Evolutionary conservation across 2,329 filamentous ascomycete genomes (phyloP).

Genomic region (Basipetospora chlamydospora): DNA sequence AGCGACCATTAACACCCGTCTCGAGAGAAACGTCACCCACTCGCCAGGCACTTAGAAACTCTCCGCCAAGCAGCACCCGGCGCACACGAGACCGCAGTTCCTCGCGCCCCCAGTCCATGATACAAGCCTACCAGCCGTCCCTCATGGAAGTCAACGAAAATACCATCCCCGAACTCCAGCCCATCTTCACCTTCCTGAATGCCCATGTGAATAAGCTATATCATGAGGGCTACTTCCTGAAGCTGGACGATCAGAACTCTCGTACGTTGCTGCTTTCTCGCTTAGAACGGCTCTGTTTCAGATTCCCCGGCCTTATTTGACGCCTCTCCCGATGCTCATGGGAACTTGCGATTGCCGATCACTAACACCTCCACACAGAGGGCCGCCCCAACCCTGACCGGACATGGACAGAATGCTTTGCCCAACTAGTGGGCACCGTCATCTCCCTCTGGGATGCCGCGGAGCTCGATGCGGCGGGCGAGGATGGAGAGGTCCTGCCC

Average conservation of each 20-base stretch:
- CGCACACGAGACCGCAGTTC: constrained; percentile 29
- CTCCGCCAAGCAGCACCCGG: constrained; percentile 16
- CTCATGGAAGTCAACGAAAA: constrained; percentile 75
- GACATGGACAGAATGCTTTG: constrained; percentile 93
- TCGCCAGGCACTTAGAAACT: neutral
- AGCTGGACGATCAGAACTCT: constrained; percentile 85
- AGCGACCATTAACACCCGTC: neutral
- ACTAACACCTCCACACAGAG: constrained; percentile 35
- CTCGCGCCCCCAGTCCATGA: constrained; percentile 70
- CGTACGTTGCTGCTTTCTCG: constrained; percentile 40
- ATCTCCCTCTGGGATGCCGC: constrained; percentile 91
- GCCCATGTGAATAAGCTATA: constrained; percentile 94
- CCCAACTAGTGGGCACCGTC: constrained; percentile 88
- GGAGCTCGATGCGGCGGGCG: constrained; percentile 74
- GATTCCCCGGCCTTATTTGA: neutral
- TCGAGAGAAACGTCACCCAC: neutral
- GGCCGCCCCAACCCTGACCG: constrained; percentile 75
- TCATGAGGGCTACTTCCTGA: constrained; percentile 94
- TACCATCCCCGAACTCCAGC: constrained; percentile 82
- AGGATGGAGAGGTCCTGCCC: constrained; percentile 71
- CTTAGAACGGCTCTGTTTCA: no score
- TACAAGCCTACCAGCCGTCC: constrained; percentile 72
- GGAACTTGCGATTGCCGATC: neutral
- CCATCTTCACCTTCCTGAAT: constrained; percentile 87
- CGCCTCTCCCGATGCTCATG: neutral